A percentile compares a stretch with the other conserved stretches of the same genome.
phyloP scores from a whole-genome alignment of 441 rosid genomes.

The Populus tomentosa region DNA sequence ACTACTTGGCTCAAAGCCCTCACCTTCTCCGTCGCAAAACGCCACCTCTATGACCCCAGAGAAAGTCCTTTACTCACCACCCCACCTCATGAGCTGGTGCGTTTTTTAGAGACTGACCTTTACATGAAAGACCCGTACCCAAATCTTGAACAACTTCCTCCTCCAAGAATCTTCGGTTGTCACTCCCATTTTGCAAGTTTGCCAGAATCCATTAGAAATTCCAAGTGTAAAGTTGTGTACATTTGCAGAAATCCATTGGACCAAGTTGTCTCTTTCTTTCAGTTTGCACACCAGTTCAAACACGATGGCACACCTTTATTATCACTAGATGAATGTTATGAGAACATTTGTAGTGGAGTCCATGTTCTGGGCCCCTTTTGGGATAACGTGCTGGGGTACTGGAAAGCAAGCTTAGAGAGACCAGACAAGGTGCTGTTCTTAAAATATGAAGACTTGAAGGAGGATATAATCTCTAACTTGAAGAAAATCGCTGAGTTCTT shows the following conservation, averaged over 20 bases:
- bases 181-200: neutral
- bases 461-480: neutral
- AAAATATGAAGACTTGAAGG: conserved; percentile 23
- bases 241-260: conserved; percentile 27
- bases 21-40: no score
- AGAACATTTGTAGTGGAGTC: conserved; percentile 21
- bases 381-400: neutral
- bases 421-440: conserved; percentile 8
- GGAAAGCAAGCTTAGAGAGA: no score
- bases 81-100: no score
- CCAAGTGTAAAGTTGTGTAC: conserved; percentile 20
- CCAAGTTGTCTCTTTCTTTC: conserved; percentile 13
- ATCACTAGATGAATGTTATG: conserved; percentile 16
- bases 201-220: conserved; percentile 1
- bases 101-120: no score
- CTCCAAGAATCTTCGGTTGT: no score
- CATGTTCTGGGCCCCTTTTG: conserved; percentile 16
- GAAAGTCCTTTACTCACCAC: no score
- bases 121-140: no score
- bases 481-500: no score
- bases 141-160: no score
- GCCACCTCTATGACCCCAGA: no score
- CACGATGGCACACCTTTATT: neutral
- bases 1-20: no score
- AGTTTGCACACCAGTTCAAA: neutral